Evolutionary conservation across 2,329 filamentous ascomycete genomes (phyloP), one percentile per base, ranked within the genome.

Genomic region (Colletotrichum truncatum): DNA sequence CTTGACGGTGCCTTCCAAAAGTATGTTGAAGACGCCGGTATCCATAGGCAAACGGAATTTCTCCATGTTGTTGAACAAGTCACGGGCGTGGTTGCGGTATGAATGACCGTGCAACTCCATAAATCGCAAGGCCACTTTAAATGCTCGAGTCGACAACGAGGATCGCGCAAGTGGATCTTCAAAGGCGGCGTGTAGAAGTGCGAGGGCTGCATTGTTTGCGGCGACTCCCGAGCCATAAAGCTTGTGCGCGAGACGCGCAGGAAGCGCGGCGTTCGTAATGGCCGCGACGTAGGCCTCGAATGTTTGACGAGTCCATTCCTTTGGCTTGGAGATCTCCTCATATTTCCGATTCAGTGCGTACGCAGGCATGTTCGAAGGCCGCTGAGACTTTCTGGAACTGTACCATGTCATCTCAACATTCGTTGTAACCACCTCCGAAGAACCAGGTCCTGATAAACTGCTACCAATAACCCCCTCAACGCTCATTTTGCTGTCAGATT

Each of bases 11-110:
- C 78, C 75, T 12, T 76, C 75, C 12, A 85, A 77, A 67, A 86
- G 73, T 53, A 83, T 76, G 70, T 86, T 85, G 76, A 80, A 85
- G 5, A 80, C 75, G 32, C 80, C 78, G 2, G 80, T 79, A 66
- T 85, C 82, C 69, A 83, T 73, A 6, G 75, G 77, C n/a, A 84
- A 67, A 1, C 77, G 76, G 36, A 75, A 69, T 39, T 74, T 68
- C 49, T 79, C 75, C 26, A 79, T 76, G n/a, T 75, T 69, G 3
- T 71, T 70, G 53, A 84, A 75, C 4, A 86, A 74, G 6, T 66
- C 63, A 6, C 73, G 71, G 41, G 71, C 71, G 6, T 75, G 70
- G 1, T 71, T 64, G 21, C 73, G 67, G 49, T 69, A 69, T 2
- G 67, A 57, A 48, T 71, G 70, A 28, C 76, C 76, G 12, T 62